Conservation (phyloP, 345 rosid species). For the Iberis pinnata region DNA sequence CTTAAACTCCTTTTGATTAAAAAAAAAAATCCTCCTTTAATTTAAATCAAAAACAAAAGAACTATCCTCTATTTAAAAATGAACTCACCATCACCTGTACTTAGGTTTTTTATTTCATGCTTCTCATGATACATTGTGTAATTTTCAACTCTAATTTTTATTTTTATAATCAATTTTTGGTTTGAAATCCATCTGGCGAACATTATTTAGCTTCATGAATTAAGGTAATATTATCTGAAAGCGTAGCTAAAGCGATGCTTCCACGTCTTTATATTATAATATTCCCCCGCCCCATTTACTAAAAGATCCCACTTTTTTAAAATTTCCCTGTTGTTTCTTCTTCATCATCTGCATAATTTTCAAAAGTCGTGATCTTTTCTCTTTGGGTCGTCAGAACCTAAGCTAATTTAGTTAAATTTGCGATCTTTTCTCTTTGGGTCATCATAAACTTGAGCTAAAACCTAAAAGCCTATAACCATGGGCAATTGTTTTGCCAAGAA, state of each 20-base stretch:
- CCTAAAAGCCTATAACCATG: slow-evolving; percentile 35
- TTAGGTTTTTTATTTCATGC: slow-evolving; percentile 23
- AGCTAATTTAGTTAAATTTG: no score
- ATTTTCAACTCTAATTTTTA: slow-evolving; percentile 5
- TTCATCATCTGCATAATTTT: slow-evolving; percentile 7
- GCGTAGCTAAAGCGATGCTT: slow-evolving; percentile 29
- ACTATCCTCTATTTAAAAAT: no score
- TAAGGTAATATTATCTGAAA: slow-evolving; percentile 23
- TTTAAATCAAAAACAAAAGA: no score
- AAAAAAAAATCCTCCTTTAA: no score
- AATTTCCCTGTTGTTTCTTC: slow-evolving; percentile 3
- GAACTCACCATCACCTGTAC: no score
- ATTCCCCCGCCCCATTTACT: background rate
- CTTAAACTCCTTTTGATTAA: no score
- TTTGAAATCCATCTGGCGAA: slow-evolving; percentile 19
- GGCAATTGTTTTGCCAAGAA: slow-evolving; percentile 47
- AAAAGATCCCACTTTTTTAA: slow-evolving; percentile 13
- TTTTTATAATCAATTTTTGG: background rate
- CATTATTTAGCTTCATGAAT: slow-evolving; percentile 11
- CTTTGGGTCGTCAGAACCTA: no score
- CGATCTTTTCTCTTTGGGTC: slow-evolving; percentile 1
- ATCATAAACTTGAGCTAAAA: background rate
- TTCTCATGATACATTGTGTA: slow-evolving; percentile 21
- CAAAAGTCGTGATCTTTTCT: background rate
- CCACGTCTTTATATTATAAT: slow-evolving; percentile 29